Base-by-base conservation (phyloP, 1,284 basidiomycete genomes). In the Baeospora myosura region DNA sequence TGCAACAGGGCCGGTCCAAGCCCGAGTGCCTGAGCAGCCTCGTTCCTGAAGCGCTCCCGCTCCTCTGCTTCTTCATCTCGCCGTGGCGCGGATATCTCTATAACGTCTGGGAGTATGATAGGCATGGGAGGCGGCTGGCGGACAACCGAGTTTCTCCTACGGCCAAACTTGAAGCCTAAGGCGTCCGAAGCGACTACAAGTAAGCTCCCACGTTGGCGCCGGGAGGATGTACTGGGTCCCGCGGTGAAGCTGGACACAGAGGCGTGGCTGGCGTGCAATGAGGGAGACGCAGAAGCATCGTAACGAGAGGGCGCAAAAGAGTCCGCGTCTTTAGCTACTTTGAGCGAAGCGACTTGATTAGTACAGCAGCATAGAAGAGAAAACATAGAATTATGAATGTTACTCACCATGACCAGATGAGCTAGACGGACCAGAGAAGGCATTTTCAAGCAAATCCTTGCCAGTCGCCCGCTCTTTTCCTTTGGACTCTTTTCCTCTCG, bases 1-100 rank as follows among this genome's bases (percentile, higher is more conserved):
- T 60, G 53, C 26, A 61, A 52, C 25, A 61, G 52, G 30, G 62
- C 57, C 2, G 62, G 61, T 7, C 66, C 68, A 26, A 88, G 66
- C 7, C 85, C 85, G 39, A 88, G 75, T 5, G 79, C 76, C 53
- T 84, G 78, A 0, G 84, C 85, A 14, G 86, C 86, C 26, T 74
- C 78, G 43, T 83, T 80, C 22, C 83, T 66, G 30, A 88, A 61
- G 20, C 82, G 72, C 48, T 81, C 74, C 11, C 84, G 74, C 52
- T 88, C 85, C 52, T 79, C 76, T 30, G 74, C 68, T 52, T 88
- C 84, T 48, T 83, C 68, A 51, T 45, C 59, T 44, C 65, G 55
- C 41, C 62, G 59, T 26, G 68, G 62, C 7, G 78, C 78, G 38
- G 64, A 72, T 32, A 87, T 85, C 56, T 87, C 83, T 40, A 87